Conservation (phyloP, 805 yeast genomes). For the Huiozyma sinensis region DNA sequence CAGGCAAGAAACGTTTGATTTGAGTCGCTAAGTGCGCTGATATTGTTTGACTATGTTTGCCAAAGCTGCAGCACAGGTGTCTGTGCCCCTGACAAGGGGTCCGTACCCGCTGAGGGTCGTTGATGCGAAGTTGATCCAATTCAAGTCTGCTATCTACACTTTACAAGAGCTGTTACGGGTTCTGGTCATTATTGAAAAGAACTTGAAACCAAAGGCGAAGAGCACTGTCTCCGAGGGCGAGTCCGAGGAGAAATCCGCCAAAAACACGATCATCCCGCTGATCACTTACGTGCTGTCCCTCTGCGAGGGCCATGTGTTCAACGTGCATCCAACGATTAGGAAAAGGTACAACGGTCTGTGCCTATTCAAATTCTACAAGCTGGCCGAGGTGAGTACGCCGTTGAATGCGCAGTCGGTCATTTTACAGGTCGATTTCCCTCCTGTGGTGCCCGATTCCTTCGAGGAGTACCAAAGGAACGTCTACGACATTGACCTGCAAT, state of each 20-base stretch:
- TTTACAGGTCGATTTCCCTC: conserved; percentile 13
- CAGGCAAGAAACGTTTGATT: background rate
- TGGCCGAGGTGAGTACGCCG: conserved; percentile 13
- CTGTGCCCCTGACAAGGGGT: conserved; percentile 26
- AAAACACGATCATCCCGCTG: conserved; percentile 22
- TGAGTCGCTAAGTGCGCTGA: no score
- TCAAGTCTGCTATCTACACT: conserved; percentile 42
- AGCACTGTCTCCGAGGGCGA: background rate
- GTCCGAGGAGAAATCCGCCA: conserved; percentile 7
- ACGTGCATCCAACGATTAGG: conserved; percentile 31
- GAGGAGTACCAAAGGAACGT: conserved; percentile 11
- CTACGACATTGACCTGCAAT: conserved; percentile 19
- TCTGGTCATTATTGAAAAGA: conserved; percentile 23
- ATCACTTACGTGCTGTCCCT: conserved; percentile 29
- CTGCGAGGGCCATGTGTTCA: conserved; percentile 32
- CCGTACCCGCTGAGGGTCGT: conserved; percentile 32
- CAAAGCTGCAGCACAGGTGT: conserved; percentile 28
- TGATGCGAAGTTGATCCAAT: conserved; percentile 52
- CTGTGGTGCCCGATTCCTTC: conserved; percentile 5
- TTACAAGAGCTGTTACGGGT: conserved; percentile 31
- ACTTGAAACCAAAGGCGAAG: conserved; percentile 13
- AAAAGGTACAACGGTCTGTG: conserved; percentile 31
- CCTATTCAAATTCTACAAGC: conserved; percentile 19
- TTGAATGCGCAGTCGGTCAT: conserved; percentile 11
- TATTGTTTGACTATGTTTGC: conserved; percentile 9